Percentiles rank a stretch among this genome's conserved stretches.
Conservation (phyloP, 139 green algal species). For the Astrephomene gubernaculifera region DNA sequence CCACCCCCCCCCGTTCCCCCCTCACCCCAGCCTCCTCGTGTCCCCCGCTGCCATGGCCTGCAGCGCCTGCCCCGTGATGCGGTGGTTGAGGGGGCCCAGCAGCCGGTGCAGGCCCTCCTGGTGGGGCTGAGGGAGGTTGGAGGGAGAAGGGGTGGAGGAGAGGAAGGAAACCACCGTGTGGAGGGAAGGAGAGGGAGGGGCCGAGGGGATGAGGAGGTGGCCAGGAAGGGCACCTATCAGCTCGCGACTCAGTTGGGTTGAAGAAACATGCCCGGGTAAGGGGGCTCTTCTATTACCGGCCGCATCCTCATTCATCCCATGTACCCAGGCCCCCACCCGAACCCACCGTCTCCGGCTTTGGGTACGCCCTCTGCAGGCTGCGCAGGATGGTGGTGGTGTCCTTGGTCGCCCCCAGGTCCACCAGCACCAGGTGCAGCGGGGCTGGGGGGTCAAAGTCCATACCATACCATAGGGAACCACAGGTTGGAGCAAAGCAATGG, state of each 20-base stretch:
- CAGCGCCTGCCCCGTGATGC: conserved; percentile 45
- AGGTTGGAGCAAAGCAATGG: no score
- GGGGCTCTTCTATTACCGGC: neutral
- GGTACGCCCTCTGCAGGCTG: conserved; percentile 73
- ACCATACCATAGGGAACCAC: no score
- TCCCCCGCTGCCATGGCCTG: conserved; percentile 62
- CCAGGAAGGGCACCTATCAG: no score
- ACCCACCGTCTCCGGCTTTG: conserved; percentile 20
- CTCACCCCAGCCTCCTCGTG: conserved; percentile 49
- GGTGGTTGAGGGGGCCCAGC: conserved; percentile 58
- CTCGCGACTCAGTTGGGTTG: no score
- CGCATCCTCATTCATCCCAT: neutral
- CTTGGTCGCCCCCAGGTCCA: conserved; percentile 69
- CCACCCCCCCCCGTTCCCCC: neutral
- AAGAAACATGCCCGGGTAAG: no score
- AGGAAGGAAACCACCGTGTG: neutral
- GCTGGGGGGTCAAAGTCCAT: conserved; percentile 13
- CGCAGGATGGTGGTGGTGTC: conserved; percentile 79
- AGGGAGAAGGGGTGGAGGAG: neutral
- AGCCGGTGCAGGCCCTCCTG: conserved; percentile 61
- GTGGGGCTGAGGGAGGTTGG: conserved; percentile 2
- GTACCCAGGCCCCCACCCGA: neutral
- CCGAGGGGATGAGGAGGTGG: no score
- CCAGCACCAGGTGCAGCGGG: conserved; percentile 65
- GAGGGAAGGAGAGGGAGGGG: neutral